A percentile compares a stretch with the other conserved stretches of the same genome.
Evolutionary conservation across 164 flowering plant genomes (phyloP).

Genomic region (Protea cynaroides): DNA sequence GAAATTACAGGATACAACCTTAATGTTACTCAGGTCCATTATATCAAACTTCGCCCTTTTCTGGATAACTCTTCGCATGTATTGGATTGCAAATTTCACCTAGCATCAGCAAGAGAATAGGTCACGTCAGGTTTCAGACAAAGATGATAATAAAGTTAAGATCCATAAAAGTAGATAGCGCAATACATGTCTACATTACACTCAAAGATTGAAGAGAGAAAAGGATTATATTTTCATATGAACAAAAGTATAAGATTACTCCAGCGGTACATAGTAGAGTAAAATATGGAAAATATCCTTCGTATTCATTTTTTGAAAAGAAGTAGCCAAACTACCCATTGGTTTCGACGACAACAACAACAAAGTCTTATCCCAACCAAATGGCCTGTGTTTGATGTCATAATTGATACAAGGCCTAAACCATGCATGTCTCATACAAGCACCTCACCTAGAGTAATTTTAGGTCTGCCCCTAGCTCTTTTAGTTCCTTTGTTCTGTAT

Average conservation of each 20-base stretch:
- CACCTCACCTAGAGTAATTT: too few relatives aligned
- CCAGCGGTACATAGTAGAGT: too few relatives aligned
- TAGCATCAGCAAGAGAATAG: slow-evolving; percentile 15
- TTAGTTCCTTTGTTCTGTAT: too few relatives aligned
- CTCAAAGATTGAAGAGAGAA: not conserved
- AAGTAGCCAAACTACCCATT: too few relatives aligned
- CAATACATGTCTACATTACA: not conserved
- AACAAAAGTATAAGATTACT: not conserved
- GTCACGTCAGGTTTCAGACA: not conserved
- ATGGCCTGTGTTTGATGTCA: too few relatives aligned
- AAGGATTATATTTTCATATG: not conserved
- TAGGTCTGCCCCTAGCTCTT: too few relatives aligned
- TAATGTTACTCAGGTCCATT: slow-evolving; percentile 64
- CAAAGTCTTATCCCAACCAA: too few relatives aligned
- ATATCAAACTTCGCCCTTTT: slow-evolving; percentile 97
- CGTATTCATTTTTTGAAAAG: too few relatives aligned
- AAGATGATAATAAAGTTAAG: not conserved
- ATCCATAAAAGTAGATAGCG: not conserved
- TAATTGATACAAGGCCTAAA: too few relatives aligned
- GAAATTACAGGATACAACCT: slow-evolving; percentile 40
- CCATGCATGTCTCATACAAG: too few relatives aligned
- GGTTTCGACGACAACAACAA: too few relatives aligned
- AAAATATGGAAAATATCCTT: too few relatives aligned
- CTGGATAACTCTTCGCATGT: slow-evolving; percentile 72
- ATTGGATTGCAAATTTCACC: slow-evolving; percentile 92